Conservation (phyloP, 352 stramenopile genomes). For the Phytopythium boreale region DNA sequence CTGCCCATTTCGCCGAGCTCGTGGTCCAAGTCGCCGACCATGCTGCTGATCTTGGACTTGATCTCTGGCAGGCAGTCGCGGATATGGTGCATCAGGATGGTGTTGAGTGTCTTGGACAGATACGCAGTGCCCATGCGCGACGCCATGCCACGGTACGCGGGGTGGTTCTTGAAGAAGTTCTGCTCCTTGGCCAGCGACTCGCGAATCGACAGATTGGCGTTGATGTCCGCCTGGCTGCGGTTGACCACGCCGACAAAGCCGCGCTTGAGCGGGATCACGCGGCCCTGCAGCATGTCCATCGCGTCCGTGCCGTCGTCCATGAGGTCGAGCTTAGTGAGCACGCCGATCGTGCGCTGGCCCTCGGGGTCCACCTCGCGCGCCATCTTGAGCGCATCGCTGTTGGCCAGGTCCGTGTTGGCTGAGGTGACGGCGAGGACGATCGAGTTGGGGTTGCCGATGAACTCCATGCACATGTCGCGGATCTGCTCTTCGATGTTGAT, state of each 20-base stretch:
- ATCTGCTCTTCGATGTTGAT: slow-evolving; percentile 99
- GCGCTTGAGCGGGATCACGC: slow-evolving; percentile 95
- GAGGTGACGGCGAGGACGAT: slow-evolving; percentile 99
- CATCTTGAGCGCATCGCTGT: slow-evolving; percentile 98
- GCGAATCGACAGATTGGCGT: slow-evolving; percentile 93
- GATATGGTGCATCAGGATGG: slow-evolving; percentile 99
- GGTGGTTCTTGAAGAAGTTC: slow-evolving; percentile 97
- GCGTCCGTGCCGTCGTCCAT: slow-evolving; percentile 99
- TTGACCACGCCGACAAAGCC: slow-evolving; percentile 99
- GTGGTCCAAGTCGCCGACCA: slow-evolving; percentile 93
- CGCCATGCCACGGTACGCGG: slow-evolving; percentile 91
- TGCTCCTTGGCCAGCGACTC: slow-evolving; percentile 95
- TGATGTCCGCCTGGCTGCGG: slow-evolving; percentile 98
- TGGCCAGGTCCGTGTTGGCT: slow-evolving; percentile 99
- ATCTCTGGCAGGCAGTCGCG: slow-evolving; percentile 98
- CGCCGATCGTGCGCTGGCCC: slow-evolving; percentile 97
- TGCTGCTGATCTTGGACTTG: slow-evolving; percentile 96
- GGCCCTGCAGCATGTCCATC: slow-evolving; percentile 94
- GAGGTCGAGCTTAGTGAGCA: slow-evolving; percentile 99
- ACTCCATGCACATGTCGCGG: slow-evolving; percentile 98
- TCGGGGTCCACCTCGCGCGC: slow-evolving; percentile 90
- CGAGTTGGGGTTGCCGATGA: slow-evolving; percentile 98
- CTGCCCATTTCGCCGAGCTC: slow-evolving; percentile 96
- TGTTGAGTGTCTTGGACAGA: slow-evolving; percentile 96
- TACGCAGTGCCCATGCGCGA: slow-evolving; percentile 96